Evolutionary conservation across 2,329 filamentous ascomycete genomes (phyloP).

Genomic region (Daldinia sp.): DNA sequence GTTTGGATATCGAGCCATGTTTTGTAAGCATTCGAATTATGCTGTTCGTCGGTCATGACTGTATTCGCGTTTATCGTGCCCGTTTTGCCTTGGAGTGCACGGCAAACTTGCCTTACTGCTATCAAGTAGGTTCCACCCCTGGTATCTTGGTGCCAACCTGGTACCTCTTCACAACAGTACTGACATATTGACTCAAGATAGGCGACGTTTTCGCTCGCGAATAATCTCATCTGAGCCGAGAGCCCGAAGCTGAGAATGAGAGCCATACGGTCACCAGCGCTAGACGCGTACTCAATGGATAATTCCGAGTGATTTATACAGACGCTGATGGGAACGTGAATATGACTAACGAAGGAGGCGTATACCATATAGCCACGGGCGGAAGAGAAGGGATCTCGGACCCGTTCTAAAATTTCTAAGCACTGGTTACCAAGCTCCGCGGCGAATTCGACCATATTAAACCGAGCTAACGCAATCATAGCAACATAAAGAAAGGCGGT

Average conservation of each 20-base stretch:
- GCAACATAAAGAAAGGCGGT: conserved; percentile 73
- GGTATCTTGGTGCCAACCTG: conserved; percentile 75
- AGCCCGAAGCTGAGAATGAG: conserved; percentile 77
- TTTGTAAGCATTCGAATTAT: conserved; percentile 67
- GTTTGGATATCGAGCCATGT: conserved; percentile 62
- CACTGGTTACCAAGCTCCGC: conserved; percentile 70
- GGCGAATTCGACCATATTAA: conserved; percentile 74
- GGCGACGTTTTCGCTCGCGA: conserved; percentile 71
- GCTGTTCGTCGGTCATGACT: conserved; percentile 74
- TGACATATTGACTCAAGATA: conserved; percentile 76
- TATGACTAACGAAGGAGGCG: conserved; percentile 73
- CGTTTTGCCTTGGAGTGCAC: conserved; percentile 80
- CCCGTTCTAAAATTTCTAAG: conserved; percentile 70
- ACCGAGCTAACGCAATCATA: conserved; percentile 72
- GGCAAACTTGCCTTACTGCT: conserved; percentile 69
- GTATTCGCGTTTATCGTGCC: conserved; percentile 56
- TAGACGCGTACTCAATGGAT: conserved; percentile 70
- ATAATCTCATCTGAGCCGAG: conserved; percentile 71
- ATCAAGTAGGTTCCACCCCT: conserved; percentile 76
- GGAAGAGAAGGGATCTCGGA: conserved; percentile 69
- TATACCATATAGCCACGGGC: conserved; percentile 75
- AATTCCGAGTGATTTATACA: conserved; percentile 69
- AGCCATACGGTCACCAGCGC: conserved; percentile 74
- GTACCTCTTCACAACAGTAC: conserved; percentile 77
- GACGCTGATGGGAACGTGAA: conserved; percentile 68